Percentiles rank a stretch among this genome's conserved stretches.
Evolutionary conservation across 2,329 filamentous ascomycete species (phyloP).

Genomic region (Claviceps paspali): DNA sequence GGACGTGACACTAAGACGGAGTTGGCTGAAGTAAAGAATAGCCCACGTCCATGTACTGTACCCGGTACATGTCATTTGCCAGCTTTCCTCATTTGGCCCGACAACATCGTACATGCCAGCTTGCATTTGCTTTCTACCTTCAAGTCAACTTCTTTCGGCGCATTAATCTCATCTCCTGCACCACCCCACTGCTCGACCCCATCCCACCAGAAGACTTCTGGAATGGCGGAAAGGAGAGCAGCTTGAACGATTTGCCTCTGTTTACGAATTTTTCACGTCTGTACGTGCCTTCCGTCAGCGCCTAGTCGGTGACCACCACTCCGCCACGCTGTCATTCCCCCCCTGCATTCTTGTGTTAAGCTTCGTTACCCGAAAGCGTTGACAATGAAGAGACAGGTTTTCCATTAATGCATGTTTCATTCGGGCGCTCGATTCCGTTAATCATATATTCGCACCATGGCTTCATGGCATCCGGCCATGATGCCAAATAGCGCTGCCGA

Average conservation of each 20-base stretch:
- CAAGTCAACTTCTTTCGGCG: too few relatives aligned
- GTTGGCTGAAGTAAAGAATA: too few relatives aligned
- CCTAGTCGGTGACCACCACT: background rate
- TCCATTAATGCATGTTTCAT: conserved; percentile 1
- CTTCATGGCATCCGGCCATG: conserved; percentile 26
- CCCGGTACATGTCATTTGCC: background rate
- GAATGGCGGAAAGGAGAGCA: conserved; percentile 9
- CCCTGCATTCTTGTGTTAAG: conserved; percentile 6
- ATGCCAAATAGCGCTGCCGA: conserved; percentile 18
- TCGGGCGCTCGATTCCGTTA: conserved; percentile 2
- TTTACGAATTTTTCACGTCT: conserved; percentile 6
- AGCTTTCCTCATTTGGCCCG: background rate
- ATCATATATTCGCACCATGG: conserved; percentile 17
- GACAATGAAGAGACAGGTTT: background rate
- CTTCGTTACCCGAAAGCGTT: background rate
- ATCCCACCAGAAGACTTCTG: conserved; percentile 1
- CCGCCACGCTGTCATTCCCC: conserved; percentile 1
- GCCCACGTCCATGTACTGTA: background rate
- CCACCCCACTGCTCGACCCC: background rate
- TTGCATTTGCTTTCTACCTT: conserved; percentile 7
- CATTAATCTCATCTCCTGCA: background rate
- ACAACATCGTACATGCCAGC: conserved; percentile 5
- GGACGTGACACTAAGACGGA: too few relatives aligned
- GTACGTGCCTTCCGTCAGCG: background rate
- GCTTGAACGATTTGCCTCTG: conserved; percentile 9